Evolutionary conservation across 768 basidiomycete species (phyloP), one percentile per base, ranked within the genome.

Genomic region (Fomitopsis pulvina): DNA sequence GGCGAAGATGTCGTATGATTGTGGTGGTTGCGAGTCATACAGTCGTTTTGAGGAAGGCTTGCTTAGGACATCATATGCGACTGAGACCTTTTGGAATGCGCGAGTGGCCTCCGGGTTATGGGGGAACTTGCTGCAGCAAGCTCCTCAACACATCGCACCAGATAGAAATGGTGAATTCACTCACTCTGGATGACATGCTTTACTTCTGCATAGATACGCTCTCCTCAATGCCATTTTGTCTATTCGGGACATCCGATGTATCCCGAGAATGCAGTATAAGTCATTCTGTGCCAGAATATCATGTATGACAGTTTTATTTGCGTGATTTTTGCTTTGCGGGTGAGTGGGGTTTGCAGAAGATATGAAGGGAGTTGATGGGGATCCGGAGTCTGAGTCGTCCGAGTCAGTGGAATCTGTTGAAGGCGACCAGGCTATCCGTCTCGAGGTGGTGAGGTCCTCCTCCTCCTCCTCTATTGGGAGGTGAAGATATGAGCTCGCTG

Each of bases 81-180:
- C 79, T 4, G 87, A 84, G 3, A 93, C 84, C 57, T 85, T 87
- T 62, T 93, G 91, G 63, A 93, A 93, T 0, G 91, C 91, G 18
- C 78, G 71, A 0, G 91, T 93, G 16, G 91, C 85, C 41, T 83
- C 76, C 4, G 84, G 80, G 59, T 84, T 81, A 55, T 78, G 64
- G 2, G 87, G 87, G 55, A 87, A 92, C 71, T 92, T 92, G 62
- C 91, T 92, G 48, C 10, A 2, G 25, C 21, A 12, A 40, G 42
- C 21, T 10, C 26, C 28, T 29, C 34, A 29, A 11, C 6, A 32
- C 9, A 29, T 20, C 11, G 22, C 8, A 46, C 14, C 4, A 27
- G 8, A 20, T 29, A 45, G 26, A 40, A 48, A 18, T n/a, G 29
- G 27, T 29, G 38, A 30, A 28, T 47, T n/a, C 2, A 76, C 87